A percentile compares a stretch with the other conserved stretches of the same genome.
Evolutionary conservation across 495 filamentous ascomycete species (phyloP).

Genomic region (Penicillium bialowiezense): DNA sequence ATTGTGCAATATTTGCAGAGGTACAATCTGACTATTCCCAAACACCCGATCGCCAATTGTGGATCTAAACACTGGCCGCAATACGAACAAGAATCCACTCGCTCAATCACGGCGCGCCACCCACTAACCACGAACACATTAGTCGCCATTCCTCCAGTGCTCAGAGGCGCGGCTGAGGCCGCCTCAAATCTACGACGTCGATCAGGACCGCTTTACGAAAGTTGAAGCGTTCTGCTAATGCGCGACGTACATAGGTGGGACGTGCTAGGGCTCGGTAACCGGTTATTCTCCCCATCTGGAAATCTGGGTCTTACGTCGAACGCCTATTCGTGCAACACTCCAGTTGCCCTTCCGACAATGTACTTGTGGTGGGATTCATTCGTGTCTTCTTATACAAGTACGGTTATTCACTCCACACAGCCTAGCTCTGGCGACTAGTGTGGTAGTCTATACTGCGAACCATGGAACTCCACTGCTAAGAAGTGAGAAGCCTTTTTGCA

Average conservation of each 20-base stretch:
- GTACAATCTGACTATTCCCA: too few species aligned
- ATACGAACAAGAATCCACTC: neutral
- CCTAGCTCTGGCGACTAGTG: slow-evolving; percentile 3
- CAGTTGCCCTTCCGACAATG: too few species aligned
- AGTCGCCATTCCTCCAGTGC: neutral
- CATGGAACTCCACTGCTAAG: slow-evolving; percentile 6
- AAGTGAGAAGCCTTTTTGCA: neutral
- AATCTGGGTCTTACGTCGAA: too few species aligned
- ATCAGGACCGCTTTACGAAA: slow-evolving; percentile 12
- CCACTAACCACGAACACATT: neutral
- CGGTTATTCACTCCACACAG: neutral
- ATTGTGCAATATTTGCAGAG: neutral
- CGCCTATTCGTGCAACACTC: too few species aligned
- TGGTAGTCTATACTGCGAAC: neutral
- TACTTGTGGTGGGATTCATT: too few species aligned
- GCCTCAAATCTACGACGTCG: neutral
- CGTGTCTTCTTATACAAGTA: too few species aligned
- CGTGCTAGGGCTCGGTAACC: neutral
- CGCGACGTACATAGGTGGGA: neutral
- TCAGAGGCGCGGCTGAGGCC: neutral
- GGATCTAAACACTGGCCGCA: neutral
- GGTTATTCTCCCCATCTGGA: neutral
- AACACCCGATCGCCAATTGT: neutral
- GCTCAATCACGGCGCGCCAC: neutral
- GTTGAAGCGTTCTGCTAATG: neutral